A percentile compares a stretch with the other conserved stretches of the same genome.
phyloP scores from a whole-genome alignment of 306 rosid genomes.

The Prinsepia uniflora region DNA sequence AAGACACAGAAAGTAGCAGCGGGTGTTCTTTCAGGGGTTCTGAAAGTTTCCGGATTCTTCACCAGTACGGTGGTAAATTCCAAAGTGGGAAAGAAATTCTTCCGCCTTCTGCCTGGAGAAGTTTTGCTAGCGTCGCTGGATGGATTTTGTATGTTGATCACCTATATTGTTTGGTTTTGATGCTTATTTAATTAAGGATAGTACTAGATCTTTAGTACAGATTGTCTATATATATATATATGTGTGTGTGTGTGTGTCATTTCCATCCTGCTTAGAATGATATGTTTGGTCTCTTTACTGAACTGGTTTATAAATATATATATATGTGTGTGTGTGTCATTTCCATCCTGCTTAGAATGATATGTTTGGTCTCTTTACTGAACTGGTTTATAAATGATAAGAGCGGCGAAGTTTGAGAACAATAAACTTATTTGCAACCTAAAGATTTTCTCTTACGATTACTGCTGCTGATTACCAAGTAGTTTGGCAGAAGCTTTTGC shows the following conservation, averaged over 20 bases:
- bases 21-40: constrained; percentile 80
- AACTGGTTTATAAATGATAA: background rate
- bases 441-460: background rate
- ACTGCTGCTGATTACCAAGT: background rate
- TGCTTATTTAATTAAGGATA: background rate
- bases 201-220: background rate
- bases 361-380: background rate
- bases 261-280: background rate
- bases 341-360: background rate
- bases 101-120: constrained; percentile 48
- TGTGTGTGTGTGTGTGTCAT: too few species aligned
- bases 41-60: constrained; percentile 47
- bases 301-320: background rate
- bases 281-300: background rate
- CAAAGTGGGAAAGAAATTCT: constrained; percentile 47
- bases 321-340: background rate
- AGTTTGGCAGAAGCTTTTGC: background rate
- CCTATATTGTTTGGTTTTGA: background rate
- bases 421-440: background rate
- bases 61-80: constrained; percentile 68
- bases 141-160: constrained; percentile 42
- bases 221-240: too few species aligned
- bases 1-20: constrained; percentile 86
- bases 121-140: constrained; percentile 45
- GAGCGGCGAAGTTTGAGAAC: background rate